Conservation (phyloP, 805 yeast species). For the Candida easanensis region DNA sequence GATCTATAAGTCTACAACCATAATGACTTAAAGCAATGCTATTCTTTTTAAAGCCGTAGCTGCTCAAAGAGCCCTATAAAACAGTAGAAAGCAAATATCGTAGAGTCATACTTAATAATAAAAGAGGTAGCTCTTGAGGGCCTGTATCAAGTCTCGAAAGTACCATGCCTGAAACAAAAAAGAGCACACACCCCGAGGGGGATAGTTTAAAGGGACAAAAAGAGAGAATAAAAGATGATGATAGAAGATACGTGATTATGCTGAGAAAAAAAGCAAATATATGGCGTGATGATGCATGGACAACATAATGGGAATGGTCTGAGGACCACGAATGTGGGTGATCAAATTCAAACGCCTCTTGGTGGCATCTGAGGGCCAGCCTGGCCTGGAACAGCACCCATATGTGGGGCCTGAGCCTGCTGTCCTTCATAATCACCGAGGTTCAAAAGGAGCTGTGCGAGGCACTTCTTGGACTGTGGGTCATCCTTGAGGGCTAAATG, state of each 20-base stretch:
- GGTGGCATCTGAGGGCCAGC: conserved; percentile 4
- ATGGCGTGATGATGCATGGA: background rate
- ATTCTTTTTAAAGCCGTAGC: background rate
- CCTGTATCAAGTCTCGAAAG: background rate
- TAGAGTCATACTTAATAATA: conserved; percentile 12
- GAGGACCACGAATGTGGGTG: background rate
- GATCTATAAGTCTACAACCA: too few species aligned
- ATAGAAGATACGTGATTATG: background rate
- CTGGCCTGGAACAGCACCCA: conserved; percentile 5
- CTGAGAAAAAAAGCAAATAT: background rate
- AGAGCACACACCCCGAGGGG: background rate
- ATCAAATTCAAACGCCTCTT: background rate
- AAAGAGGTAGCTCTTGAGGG: background rate
- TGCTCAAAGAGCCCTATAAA: conserved; percentile 1
- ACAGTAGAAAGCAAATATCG: conserved; percentile 8
- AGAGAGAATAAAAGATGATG: too few species aligned
- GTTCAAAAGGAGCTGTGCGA: conserved; percentile 76
- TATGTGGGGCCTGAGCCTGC: conserved; percentile 13
- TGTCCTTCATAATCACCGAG: conserved; percentile 42
- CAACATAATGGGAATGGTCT: background rate
- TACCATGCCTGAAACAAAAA: background rate
- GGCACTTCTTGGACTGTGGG: conserved; percentile 79
- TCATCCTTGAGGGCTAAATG: conserved; percentile 78
- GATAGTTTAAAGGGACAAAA: too few species aligned
- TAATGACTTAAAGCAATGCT: too few species aligned